Conservation (phyloP, 345 rosid genomes). For the Abelmoschus esculentus region DNA sequence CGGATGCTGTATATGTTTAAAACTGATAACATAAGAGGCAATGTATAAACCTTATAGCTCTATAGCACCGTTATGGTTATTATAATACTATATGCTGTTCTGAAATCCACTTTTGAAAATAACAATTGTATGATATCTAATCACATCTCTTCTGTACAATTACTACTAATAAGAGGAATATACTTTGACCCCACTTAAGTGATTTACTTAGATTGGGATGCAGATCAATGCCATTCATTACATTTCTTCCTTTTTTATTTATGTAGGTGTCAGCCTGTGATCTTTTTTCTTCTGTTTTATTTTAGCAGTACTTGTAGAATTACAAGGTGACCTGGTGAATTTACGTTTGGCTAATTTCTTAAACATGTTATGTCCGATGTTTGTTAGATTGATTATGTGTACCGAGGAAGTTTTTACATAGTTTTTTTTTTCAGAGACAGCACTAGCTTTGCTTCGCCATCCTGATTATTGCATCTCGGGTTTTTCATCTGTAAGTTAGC, state of each 20-base stretch:
- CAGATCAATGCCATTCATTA: not conserved
- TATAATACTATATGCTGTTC: not conserved
- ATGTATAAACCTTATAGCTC: not conserved
- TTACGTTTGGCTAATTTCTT: not conserved
- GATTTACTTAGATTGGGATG: too few species aligned
- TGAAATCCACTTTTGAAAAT: not conserved
- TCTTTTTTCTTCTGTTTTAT: not conserved
- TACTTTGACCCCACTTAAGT: too few species aligned
- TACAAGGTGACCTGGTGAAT: not conserved
- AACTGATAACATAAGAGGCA: not conserved
- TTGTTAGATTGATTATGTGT: not conserved
- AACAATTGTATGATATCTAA: not conserved
- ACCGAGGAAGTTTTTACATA: not conserved
- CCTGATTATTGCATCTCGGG: constrained; percentile 95
- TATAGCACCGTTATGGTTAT: not conserved
- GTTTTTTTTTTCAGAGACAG: constrained; percentile 58
- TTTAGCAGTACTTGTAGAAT: not conserved
- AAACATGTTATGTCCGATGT: not conserved
- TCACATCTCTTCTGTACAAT: not conserved
- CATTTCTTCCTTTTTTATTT: not conserved
- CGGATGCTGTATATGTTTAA: not conserved
- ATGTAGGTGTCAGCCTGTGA: too few species aligned
- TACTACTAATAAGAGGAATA: not conserved
- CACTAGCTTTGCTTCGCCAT: constrained; percentile 83
- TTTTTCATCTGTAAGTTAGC: constrained; percentile 70